A percentile compares a stretch with the other conserved stretches of the same genome.
Evolutionary conservation across 192 early-diverging fungal species (phyloP).

Genomic region (Lobosporangium transversale): DNA sequence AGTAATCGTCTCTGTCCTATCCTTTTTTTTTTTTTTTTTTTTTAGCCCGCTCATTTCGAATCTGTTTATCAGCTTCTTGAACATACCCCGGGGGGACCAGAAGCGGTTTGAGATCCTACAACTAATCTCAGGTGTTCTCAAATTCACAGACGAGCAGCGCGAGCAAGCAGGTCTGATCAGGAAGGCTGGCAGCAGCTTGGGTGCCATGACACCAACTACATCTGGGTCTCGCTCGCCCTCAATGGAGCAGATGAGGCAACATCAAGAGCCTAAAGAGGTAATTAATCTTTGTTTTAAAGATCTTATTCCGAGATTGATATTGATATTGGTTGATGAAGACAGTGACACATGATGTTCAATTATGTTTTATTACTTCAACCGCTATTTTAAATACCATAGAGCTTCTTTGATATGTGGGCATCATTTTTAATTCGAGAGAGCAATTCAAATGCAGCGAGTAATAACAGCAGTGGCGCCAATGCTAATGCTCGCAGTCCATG

Average conservation of each 20-base stretch:
- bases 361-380: too few relatives aligned
- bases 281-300: constrained; percentile 12
- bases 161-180: constrained; percentile 82
- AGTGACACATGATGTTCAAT: too few relatives aligned
- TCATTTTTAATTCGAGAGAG: constrained; percentile 80
- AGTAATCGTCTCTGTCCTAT: background rate
- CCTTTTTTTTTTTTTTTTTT: constrained; percentile 6
- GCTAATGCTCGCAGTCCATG: constrained; percentile 20
- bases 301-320: background rate
- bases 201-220: constrained; percentile 51
- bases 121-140: constrained; percentile 88
- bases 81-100: constrained; percentile 85
- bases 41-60: constrained; percentile 87
- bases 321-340: too few relatives aligned
- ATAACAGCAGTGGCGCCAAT: constrained; percentile 9
- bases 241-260: constrained; percentile 57
- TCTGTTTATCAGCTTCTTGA: constrained; percentile 87
- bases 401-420: constrained; percentile 19
- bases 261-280: constrained; percentile 51
- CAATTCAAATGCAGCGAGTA: constrained; percentile 37
- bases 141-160: constrained; percentile 90
- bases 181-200: constrained; percentile 56
- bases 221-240: constrained; percentile 60
- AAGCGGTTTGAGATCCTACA: constrained; percentile 93
- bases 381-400: too few relatives aligned